phyloP scores from a whole-genome alignment of 495 filamentous ascomycete species.

The Penicillium antarcticum region DNA sequence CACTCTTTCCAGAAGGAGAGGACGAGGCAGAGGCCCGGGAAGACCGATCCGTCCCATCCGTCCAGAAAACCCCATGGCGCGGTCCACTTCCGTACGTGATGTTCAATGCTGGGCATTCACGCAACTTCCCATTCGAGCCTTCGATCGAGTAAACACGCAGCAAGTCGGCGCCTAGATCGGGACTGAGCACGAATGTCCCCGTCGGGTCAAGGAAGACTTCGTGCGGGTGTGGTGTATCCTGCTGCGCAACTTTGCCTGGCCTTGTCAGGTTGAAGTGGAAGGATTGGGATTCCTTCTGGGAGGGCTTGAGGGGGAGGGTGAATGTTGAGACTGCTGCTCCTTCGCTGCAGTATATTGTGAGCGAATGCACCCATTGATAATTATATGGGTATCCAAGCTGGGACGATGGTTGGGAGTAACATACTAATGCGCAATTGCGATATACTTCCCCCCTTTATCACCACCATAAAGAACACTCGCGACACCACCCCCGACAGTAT shows the following conservation, averaged over 20 bases:
- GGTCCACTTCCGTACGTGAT: constrained; percentile 57
- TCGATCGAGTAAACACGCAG: constrained; percentile 61
- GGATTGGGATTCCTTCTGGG: constrained; percentile 35
- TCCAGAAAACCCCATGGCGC: constrained; percentile 62
- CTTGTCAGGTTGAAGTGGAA: constrained; percentile 49
- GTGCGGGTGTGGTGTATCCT: constrained; percentile 69
- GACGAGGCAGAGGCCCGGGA: background rate
- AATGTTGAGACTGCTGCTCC: constrained; percentile 37
- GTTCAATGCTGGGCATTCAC: constrained; percentile 22
- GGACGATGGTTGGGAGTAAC: no score
- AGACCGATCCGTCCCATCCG: constrained; percentile 8
- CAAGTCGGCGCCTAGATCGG: constrained; percentile 72
- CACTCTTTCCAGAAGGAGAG: no score
- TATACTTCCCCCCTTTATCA: constrained; percentile 25
- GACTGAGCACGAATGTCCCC: constrained; percentile 58
- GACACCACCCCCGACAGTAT: constrained; percentile 35
- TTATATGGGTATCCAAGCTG: no score
- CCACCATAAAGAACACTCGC: constrained; percentile 35
- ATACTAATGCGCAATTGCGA: constrained; percentile 48
- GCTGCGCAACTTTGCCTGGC: constrained; percentile 53
- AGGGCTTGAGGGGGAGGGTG: constrained; percentile 24
- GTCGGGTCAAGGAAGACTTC: constrained; percentile 68
- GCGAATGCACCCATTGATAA: background rate
- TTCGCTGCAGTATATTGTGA: constrained; percentile 20
- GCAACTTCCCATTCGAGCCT: constrained; percentile 28